These are phyloP conservation scores for Paxillus rubicundulus DNA, from an alignment of 768 basidiomycete genomes.

Conservation along the genomic window DNA sequence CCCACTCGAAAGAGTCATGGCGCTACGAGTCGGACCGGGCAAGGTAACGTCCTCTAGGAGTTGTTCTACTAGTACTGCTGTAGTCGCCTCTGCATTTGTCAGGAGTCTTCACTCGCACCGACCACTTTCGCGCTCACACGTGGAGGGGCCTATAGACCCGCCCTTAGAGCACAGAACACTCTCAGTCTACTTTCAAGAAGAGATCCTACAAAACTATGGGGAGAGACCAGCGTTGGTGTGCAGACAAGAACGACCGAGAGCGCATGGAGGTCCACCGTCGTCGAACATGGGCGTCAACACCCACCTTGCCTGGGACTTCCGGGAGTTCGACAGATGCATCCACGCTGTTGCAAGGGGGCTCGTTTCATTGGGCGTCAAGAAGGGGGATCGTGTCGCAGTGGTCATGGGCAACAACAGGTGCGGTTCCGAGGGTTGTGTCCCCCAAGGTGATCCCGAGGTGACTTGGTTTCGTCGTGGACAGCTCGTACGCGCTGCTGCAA, in stretches of 20 bases:
- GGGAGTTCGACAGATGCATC: constrained; percentile 65
- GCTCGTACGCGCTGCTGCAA: constrained; percentile 77
- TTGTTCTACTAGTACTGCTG: not conserved
- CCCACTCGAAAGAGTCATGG: not conserved
- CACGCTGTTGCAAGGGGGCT: constrained; percentile 69
- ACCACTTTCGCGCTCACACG: constrained; percentile 47
- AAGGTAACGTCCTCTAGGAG: not conserved
- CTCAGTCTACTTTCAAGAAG: constrained; percentile 55
- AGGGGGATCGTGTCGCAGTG: constrained; percentile 76
- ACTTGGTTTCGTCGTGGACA: constrained; percentile 25
- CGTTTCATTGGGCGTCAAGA: constrained; percentile 62
- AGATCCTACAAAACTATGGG: constrained; percentile 50
- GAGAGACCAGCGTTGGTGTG: constrained; percentile 64
- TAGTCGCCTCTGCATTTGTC: constrained; percentile 3
- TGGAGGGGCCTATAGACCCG: constrained; percentile 55
- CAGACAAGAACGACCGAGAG: constrained; percentile 51
- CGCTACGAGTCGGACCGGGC: not conserved
- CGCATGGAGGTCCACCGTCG: constrained; percentile 60
- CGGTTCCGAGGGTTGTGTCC: constrained; percentile 4
- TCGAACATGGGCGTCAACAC: constrained; percentile 45
- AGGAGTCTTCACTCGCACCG: constrained; percentile 15
- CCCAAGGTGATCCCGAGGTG: not conserved
- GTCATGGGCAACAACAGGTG: constrained; percentile 87
- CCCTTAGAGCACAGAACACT: constrained; percentile 57
- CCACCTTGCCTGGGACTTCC: constrained; percentile 72